Evolutionary conservation across 495 filamentous ascomycete species (phyloP).

Genomic region (Hyphodiscus hymeniophilus): DNA sequence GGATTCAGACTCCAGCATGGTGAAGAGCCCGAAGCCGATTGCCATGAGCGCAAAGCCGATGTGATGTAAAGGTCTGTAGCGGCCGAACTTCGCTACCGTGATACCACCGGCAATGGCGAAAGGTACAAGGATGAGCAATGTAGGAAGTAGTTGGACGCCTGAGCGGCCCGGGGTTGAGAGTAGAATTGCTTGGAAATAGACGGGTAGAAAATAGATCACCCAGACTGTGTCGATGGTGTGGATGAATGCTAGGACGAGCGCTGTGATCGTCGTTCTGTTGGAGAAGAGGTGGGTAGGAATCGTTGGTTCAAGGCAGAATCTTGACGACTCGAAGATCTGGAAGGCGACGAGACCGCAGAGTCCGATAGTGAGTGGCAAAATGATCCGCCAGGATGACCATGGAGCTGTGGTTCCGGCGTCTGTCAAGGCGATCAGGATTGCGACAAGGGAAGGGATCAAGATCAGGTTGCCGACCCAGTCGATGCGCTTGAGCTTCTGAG

Average conservation of each 20-base stretch:
- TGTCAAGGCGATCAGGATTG: constrained; percentile 70
- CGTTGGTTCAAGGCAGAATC: constrained; percentile 59
- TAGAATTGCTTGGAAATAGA: constrained; percentile 74
- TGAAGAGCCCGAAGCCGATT: constrained; percentile 54
- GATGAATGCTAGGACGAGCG: constrained; percentile 37
- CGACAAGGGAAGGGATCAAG: constrained; percentile 62
- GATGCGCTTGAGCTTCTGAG: constrained; percentile 34
- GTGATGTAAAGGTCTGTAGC: constrained; percentile 42
- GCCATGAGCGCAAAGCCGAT: constrained; percentile 46
- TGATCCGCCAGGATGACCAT: constrained; percentile 63
- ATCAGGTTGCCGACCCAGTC: constrained; percentile 65
- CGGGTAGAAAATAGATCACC: constrained; percentile 64
- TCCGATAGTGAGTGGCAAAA: constrained; percentile 72
- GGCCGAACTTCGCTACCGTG: constrained; percentile 62
- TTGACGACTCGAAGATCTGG: constrained; percentile 50
- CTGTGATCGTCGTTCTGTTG: constrained; percentile 33
- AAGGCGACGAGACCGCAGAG: constrained; percentile 50
- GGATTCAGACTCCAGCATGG: not conserved
- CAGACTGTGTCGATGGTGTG: constrained; percentile 65
- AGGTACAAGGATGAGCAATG: constrained; percentile 57
- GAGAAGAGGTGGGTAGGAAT: constrained; percentile 52
- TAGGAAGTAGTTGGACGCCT: constrained; percentile 66
- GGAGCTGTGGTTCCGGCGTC: constrained; percentile 65
- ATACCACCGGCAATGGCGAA: constrained; percentile 52
- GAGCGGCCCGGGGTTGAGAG: constrained; percentile 59